Base-by-base conservation (phyloP, 768 basidiomycete species). In the Leucocoprinus leucothites region DNA sequence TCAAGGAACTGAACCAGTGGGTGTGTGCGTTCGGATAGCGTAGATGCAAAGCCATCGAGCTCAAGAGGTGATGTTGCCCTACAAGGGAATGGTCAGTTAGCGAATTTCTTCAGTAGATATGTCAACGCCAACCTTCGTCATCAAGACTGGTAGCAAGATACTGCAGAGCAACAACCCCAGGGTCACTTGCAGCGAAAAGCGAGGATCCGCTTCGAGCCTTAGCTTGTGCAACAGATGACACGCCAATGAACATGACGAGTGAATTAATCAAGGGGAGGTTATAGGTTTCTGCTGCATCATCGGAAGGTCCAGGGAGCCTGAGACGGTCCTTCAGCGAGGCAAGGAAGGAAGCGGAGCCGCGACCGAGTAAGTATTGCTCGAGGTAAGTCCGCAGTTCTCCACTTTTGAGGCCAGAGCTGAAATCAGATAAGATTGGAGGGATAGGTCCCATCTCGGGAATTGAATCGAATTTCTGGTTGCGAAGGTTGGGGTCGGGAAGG, bases 11-110 rank as follows among this genome's bases (percentile, higher is more conserved):
- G 80, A 96, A 98, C 94, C 95, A 99, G 70, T 93, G 89, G 48
- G 96, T 99, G 78, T 99, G 97, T 9, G 95, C 91, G 65, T 95
- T 97, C 28, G 97, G 96, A 79, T 96, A 98, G 64, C 97, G 91
- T 60, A 99, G 77, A 68, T 98, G 96, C 63, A 94, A 82, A 42
- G 93, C 89, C 69, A 96, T 87, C n/a, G 95, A 86, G 62, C 86
- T 92, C 61, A 98, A 74, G 60, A 98, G 79, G 70, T 94, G 89
- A 73, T 98, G 93, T 84, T 97, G 94, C 60, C 94, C 96, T 98
- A 61, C 1, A 35, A 48, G 44, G 40, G 34, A 41, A 53, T 24
- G 22, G 53, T 63, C 19, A 58, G 47, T 34, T 22, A 21, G 25
- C 8, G 1, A 16, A 59, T 34, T n/a, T 13, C 22, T 53, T 48